These are phyloP conservation scores for Yamadazyma diddensiae DNA, from an alignment of 1,139 yeast species.

Conservation along the genomic window DNA sequence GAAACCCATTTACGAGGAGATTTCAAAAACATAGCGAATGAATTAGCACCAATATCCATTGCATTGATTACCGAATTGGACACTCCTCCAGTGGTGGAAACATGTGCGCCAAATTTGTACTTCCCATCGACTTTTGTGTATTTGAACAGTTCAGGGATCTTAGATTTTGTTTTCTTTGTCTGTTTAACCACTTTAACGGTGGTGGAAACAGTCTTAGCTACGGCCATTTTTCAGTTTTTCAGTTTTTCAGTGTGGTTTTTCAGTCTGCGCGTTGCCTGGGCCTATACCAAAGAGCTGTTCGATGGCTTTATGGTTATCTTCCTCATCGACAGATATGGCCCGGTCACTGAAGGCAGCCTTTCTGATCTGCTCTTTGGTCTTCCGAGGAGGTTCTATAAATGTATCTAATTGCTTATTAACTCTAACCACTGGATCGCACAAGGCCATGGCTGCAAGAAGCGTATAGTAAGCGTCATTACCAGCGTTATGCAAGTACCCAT, in stretches of 20 bases:
- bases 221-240: no score
- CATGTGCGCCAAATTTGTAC: slow-evolving; percentile 79
- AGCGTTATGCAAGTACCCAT: slow-evolving; percentile 72
- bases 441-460: slow-evolving; percentile 48
- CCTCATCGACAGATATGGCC: slow-evolving; percentile 5
- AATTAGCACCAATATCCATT: slow-evolving; percentile 70
- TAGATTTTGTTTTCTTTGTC: slow-evolving; percentile 1
- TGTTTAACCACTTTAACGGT: slow-evolving; percentile 11
- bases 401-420: slow-evolving; percentile 17
- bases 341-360: slow-evolving; percentile 12
- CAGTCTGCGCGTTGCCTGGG: no score
- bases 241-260: no score
- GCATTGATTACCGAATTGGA: slow-evolving; percentile 78
- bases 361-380: slow-evolving; percentile 4
- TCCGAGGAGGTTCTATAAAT: slow-evolving; percentile 12
- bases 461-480: slow-evolving; percentile 83
- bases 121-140: slow-evolving; percentile 22
- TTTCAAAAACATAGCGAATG: slow-evolving; percentile 88
- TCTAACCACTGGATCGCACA: slow-evolving; percentile 50
- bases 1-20: slow-evolving; percentile 92
- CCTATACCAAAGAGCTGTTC: slow-evolving; percentile 1
- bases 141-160: slow-evolving; percentile 16
- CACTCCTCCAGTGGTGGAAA: slow-evolving; percentile 68
- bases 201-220: slow-evolving; percentile 1
- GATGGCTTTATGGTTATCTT: neutral